Evolutionary conservation across 2,329 filamentous ascomycete species (phyloP), one percentile per base, ranked within the genome.

Genomic region (Passalora sequoiae): DNA sequence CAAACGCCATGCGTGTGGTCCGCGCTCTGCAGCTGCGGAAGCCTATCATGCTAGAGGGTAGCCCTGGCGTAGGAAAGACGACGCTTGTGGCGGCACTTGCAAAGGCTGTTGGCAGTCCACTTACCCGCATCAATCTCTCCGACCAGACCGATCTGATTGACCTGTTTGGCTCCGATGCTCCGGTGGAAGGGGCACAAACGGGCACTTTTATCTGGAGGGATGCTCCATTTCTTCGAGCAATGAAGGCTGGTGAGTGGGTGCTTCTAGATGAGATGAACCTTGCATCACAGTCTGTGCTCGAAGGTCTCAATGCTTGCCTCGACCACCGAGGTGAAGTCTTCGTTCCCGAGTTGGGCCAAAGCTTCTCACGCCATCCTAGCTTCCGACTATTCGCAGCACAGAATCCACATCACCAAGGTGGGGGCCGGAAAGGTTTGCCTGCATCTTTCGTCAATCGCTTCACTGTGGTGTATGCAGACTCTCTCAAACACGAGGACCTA

Each of bases 111-210:
- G 88, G 89, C 4, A 83, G 83, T 49, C 84, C 86, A 6, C 69
- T 99, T 50, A 95, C 89, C 1, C 79, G 92, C 57, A 96, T 99
- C 67, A 99, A 99, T 60, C 73, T 99, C 47, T 97, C 92, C 0
- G 92, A 98, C 57, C 92, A 98, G 67, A 98, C 94, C 0, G 92
- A 98, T 65, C 71, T 98, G 38, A 96, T 97, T 77, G 92, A 98
- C 63, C 72, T 98, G 1, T 98, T 98, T 63, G 92, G 92, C 46
- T 95, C 91, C 0, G 92, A 98, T 69, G 88, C 95, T 6, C 92
- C 92, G 0, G 82, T 95, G 3, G 92, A 97, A 67, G 89, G 89
- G n/a, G 88, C 85, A 1, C 81, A 86, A 58, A 84, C 89, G 6
- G 92, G 92, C 1, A 84, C 86, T 47, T 98, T 98, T 60, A 84